Evolutionary conservation across 805 yeast species (phyloP), one percentile per base, ranked within the genome.

Genomic region (Yarrowia sp.): DNA sequence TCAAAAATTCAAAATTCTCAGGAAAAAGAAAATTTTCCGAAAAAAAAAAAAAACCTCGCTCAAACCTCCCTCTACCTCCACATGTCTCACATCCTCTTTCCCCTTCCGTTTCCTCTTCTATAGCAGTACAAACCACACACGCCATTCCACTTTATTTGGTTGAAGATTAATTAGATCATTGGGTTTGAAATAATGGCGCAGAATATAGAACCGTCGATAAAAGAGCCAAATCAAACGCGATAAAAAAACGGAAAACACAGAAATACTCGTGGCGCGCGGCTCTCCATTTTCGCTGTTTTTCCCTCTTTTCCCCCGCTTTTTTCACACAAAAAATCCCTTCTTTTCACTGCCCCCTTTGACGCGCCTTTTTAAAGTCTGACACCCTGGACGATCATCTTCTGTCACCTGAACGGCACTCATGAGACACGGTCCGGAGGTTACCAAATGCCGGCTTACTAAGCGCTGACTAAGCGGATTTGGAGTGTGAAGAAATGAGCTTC

Each of bases 361-460:
- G 52, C 52, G 52, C 30, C 30, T 47, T 47, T 47, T 47, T 47
- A 47, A 47, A 24, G 52, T 47, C 20, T 30, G 38, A 47, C 52
- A 47, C 52, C 50, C 50, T 46, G 50, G 50, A 8, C n/a, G 50
- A 46, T 46, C 50, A 14, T 46, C 50, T n/a, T n/a, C n/a, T 36
- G 38, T 36, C 30, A 24, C 30, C 6, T 24, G 30, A 24, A 24
- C 30, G 30, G 30, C 47, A n/a, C 24, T 43, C 24, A 43, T 43
- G n/a, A 9, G 46, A 12, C 49, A 47, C 15, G 34, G n/a, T 19
- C 30, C 52, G 52, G 52, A 47, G 36, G 30, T 47, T 47, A 36
- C 30, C n/a, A 47, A 47, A 13, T 7, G 20, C 52, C 52, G 52
- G 52, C 17, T 47, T 24, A 47, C 19, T 47, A 47, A 47, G 36